Base-by-base conservation (phyloP, 2,329 filamentous ascomycete genomes). In the Botrytis squamosa region DNA sequence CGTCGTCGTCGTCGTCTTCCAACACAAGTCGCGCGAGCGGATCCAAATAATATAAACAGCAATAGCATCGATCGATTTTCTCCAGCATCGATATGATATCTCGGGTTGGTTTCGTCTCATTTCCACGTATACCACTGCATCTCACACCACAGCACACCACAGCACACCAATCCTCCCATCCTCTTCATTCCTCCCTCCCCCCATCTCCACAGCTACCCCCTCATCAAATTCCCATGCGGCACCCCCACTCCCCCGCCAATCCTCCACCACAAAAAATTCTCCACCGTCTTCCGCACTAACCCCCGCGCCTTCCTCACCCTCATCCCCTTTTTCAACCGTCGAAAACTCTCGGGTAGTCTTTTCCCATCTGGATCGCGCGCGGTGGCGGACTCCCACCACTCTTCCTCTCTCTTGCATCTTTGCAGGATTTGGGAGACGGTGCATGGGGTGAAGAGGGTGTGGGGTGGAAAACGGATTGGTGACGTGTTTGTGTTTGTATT, bases 381-480 rank as follows among this genome's bases (percentile, higher is more conserved):
- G 3, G 42, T 1, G 0, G 36, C 25, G 0, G 8, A 18, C 22
- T 73, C 71, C 71, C 71, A 73, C 71, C 71, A 73, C 20, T 33
- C 18, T 12, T 16, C 6, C 18, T 55, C n/a, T 29, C 52, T 18
- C 1, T 1, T 18, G n/a, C 52, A 55, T 8, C 25, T 1, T 1
- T 29, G 52, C n/a, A 95, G 94, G 75, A 97, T 95, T 82, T 91
- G 90, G 25, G 94, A 88, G 76, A 97, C 92, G 0, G 89, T 89
- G 0, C 90, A 93, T 63, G 97, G 85, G 0, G 92, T 93, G 16
- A 93, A 85, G 0, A 88, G 86, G 18, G 90, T 55, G 93, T 94
- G 7, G 86, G 80, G 12, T 95, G 84, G 49, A 78, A 78, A 52
- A 77, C 78, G 14, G 65, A 55, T 9, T 57, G 10, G 77, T 75